Conservation (phyloP, 306 rosid genomes). For the Lathyrus aphaca region DNA sequence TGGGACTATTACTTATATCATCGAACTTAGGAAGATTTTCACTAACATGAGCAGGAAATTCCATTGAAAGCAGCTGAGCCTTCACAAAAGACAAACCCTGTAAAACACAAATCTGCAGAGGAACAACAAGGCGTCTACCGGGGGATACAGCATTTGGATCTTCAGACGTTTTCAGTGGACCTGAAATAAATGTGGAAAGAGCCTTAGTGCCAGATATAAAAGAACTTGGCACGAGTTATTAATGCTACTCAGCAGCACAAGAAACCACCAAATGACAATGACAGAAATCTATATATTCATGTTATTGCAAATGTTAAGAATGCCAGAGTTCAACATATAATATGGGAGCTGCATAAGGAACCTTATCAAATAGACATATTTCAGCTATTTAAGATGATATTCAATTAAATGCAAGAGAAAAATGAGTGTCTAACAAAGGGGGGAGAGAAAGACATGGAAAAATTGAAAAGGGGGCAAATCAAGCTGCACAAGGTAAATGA, state of each 20-base stretch:
- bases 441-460: conserved; percentile 4
- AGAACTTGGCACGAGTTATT: neutral
- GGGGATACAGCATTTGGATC: conserved; percentile 73
- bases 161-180: conserved; percentile 59
- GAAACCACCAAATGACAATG: conserved; percentile 33
- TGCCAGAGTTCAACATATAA: conserved; percentile 13
- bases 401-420: conserved; percentile 31
- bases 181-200: conserved; percentile 50
- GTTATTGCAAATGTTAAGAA: conserved; percentile 5
- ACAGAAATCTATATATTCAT: conserved; percentile 8
- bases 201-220: conserved; percentile 27
- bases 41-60: conserved; percentile 93
- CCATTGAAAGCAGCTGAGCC: conserved; percentile 96
- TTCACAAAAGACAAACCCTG: conserved; percentile 92
- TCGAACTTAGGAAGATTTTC: conserved; percentile 67
- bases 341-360: conserved; percentile 24
- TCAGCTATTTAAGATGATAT: conserved; percentile 12
- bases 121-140: conserved; percentile 90
- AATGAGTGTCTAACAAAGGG: conserved; percentile 2
- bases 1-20: conserved; percentile 44
- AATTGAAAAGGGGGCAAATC: neutral
- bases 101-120: conserved; percentile 85
- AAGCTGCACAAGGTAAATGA: conserved; percentile 7
- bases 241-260: conserved; percentile 20
- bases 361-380: conserved; percentile 5